A percentile compares a stretch with the other conserved stretches of the same genome.
phyloP scores from a whole-genome alignment of 2,329 filamentous ascomycete species.

The Aspergillus brunneoviolaceus region DNA sequence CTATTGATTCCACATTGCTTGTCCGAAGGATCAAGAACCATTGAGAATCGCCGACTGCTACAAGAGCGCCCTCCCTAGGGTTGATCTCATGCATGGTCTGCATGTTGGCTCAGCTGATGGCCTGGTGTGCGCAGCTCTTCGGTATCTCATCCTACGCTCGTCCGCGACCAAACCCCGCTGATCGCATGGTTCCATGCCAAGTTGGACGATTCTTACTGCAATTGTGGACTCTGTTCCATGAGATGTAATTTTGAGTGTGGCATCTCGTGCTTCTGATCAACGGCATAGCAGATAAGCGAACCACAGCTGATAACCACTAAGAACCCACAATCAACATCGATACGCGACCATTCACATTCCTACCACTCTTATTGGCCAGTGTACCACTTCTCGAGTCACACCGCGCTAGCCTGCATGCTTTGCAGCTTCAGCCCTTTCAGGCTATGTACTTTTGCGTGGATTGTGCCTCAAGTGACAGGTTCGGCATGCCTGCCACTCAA shows the following conservation, averaged over 20 bases:
- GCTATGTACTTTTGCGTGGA: not conserved
- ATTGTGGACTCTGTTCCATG: not conserved
- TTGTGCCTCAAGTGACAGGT: slow-evolving; percentile 28
- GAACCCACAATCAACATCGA: not conserved
- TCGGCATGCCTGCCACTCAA: slow-evolving; percentile 16
- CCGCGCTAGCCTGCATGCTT: slow-evolving; percentile 16
- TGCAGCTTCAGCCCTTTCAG: slow-evolving; percentile 5
- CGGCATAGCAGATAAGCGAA: slow-evolving; percentile 3
- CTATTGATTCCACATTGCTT: slow-evolving; percentile 11
- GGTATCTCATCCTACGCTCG: not conserved
- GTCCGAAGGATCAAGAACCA: slow-evolving; percentile 12
- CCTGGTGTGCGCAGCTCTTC: not conserved
- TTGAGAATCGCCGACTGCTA: slow-evolving; percentile 4
- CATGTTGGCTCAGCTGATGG: not conserved
- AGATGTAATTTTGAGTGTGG: not conserved
- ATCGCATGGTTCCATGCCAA: not conserved
- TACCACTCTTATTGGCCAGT: slow-evolving; percentile 2
- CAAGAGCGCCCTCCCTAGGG: slow-evolving; percentile 1
- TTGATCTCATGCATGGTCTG: slow-evolving; percentile 14
- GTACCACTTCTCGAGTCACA: slow-evolving; percentile 11
- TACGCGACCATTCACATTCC: slow-evolving; percentile 8
- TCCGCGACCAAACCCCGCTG: not conserved
- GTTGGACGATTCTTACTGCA: not conserved
- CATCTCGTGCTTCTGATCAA: not conserved
- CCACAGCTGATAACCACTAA: not conserved